Evolutionary conservation across 2,329 filamentous ascomycete genomes (phyloP).

Genomic region (Seiridium cupressi): DNA sequence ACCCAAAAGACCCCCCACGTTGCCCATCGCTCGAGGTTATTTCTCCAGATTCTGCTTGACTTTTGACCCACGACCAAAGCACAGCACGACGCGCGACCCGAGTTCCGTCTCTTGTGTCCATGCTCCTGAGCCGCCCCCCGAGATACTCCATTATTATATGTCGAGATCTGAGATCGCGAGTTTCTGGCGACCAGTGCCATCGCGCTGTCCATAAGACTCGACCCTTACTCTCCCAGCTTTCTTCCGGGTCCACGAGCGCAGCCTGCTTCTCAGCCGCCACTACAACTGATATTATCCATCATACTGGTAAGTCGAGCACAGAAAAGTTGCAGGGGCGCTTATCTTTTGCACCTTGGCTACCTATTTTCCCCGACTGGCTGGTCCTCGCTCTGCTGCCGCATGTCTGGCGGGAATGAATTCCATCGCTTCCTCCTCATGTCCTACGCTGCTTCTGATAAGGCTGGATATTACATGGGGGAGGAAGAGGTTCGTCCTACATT

Average conservation of each 20-base stretch:
- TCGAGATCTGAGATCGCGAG: not conserved
- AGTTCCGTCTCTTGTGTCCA: not conserved
- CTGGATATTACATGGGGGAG: not conserved
- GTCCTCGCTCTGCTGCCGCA: no score
- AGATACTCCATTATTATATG: not conserved
- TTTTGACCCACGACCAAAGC: slow-evolving; percentile 5
- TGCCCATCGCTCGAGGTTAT: slow-evolving; percentile 1
- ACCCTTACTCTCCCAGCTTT: no score
- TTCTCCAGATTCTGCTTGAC: slow-evolving; percentile 8
- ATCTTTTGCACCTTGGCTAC: no score
- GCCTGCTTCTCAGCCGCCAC: not conserved
- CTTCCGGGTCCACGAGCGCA: not conserved
- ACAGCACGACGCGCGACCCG: slow-evolving; percentile 2
- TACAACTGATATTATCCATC: not conserved
- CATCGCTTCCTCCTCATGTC: no score
- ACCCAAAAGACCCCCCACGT: slow-evolving; percentile 7
- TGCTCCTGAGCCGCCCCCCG: not conserved
- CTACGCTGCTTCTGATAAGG: no score
- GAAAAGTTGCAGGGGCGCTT: no score
- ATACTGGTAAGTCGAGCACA: not conserved
- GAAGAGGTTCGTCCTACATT: not conserved
- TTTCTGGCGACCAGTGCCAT: not conserved
- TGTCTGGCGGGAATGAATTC: no score
- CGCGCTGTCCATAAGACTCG: not conserved
- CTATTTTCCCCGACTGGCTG: no score